phyloP scores from a whole-genome alignment of 352 stramenopile genomes.

The Globisporangium nunn region DNA sequence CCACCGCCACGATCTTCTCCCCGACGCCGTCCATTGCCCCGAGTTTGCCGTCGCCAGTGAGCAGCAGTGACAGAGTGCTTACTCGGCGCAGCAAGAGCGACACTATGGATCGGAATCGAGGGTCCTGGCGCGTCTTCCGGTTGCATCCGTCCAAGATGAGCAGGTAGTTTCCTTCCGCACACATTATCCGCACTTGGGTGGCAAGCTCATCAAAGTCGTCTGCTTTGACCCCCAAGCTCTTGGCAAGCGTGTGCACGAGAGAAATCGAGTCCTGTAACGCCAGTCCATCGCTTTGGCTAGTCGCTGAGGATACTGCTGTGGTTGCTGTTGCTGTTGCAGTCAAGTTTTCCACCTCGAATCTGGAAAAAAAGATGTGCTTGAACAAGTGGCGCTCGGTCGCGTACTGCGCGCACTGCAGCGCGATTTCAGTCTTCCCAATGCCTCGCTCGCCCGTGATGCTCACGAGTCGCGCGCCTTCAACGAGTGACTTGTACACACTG shows the following conservation, averaged over 20 bases:
- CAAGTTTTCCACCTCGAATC: constrained; percentile 27
- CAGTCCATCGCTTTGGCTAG: background rate
- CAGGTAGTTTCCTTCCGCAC: constrained; percentile 31
- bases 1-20: constrained; percentile 70
- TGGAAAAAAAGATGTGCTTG: constrained; percentile 64
- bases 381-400: constrained; percentile 67
- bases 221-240: constrained; percentile 21
- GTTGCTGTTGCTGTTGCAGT: background rate
- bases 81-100: constrained; percentile 55
- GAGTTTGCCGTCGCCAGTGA: constrained; percentile 69
- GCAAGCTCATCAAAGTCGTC: constrained; percentile 38
- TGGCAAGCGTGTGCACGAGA: constrained; percentile 28
- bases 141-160: constrained; percentile 80
- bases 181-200: constrained; percentile 43
- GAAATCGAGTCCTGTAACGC: background rate
- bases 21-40: constrained; percentile 72
- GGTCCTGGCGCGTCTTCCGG: constrained; percentile 30
- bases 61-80: constrained; percentile 45
- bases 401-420: constrained; percentile 70
- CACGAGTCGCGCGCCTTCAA: constrained; percentile 66
- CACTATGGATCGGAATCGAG: constrained; percentile 37
- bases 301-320: too few relatives aligned
- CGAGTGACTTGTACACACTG: constrained; percentile 67
- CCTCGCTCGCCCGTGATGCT: constrained; percentile 65
- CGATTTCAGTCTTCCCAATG: constrained; percentile 78